These are phyloP conservation scores for Strobilomyces echinocephalus DNA, from an alignment of 768 basidiomycete genomes.

Conservation along the genomic window DNA sequence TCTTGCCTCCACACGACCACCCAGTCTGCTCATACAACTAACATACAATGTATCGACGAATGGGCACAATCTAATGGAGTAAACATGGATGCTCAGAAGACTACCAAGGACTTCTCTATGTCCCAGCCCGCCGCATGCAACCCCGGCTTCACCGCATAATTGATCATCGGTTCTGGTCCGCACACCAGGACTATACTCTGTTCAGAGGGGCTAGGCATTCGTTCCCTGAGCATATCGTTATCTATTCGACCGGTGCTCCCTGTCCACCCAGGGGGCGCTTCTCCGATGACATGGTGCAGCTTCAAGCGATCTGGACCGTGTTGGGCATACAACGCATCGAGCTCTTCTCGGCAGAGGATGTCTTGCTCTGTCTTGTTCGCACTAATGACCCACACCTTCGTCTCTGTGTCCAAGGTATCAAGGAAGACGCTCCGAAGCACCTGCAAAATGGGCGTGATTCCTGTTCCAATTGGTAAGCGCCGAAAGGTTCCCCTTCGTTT, in stretches of 20 bases:
- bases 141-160: constrained; percentile 28
- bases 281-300: constrained; percentile 42
- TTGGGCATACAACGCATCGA: constrained; percentile 35
- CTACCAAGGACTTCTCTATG: constrained; percentile 28
- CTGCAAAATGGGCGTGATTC: constrained; percentile 57
- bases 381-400: constrained; percentile 44
- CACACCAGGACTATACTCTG: constrained; percentile 44
- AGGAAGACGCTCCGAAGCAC: constrained; percentile 45
- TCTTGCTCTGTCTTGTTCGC: constrained; percentile 45
- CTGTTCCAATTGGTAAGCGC: constrained; percentile 14
- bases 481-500: not conserved
- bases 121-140: constrained; percentile 35
- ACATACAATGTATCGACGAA: not conserved
- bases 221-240: constrained; percentile 32
- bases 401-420: constrained; percentile 35
- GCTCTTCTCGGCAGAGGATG: constrained; percentile 48
- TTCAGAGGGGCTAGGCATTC: constrained; percentile 38
- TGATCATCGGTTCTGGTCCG: constrained; percentile 44
- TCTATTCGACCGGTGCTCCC: constrained; percentile 40
- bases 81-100: constrained; percentile 26
- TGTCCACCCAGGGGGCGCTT: constrained; percentile 34
- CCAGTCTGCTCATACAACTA: not conserved
- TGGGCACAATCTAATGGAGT: not conserved
- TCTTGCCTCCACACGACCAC: too few relatives aligned
- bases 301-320: constrained; percentile 32